Conservation (phyloP, 352 stramenopile species). For the Bremia lactucae region DNA sequence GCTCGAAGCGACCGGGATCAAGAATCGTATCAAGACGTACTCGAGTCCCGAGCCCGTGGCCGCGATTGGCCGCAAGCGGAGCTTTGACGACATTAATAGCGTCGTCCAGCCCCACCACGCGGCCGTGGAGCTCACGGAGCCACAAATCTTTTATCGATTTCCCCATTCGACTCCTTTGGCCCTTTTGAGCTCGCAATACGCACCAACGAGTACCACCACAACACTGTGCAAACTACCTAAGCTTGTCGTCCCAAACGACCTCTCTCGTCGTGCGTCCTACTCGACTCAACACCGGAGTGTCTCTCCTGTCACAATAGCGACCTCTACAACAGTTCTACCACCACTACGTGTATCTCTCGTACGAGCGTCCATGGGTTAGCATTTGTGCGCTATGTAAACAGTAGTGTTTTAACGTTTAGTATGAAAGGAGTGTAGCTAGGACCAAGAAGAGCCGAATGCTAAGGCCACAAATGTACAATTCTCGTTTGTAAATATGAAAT, state of each 20-base stretch:
- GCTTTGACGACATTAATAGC: constrained; percentile 30
- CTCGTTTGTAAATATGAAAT: too few species aligned
- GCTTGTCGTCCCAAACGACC: constrained; percentile 15
- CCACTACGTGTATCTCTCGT: constrained; percentile 33
- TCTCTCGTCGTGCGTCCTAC: constrained; percentile 14
- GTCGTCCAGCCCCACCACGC: constrained; percentile 13
- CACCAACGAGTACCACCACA: constrained; percentile 1
- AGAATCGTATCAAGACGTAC: constrained; percentile 7
- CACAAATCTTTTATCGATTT: constrained; percentile 26
- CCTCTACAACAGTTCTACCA: constrained; percentile 24
- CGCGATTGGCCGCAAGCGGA: constrained; percentile 24
- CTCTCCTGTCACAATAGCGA: constrained; percentile 21
- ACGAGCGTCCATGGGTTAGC: constrained; percentile 30
- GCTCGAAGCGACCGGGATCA: constrained; percentile 9
- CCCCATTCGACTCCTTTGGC: constrained; percentile 9
- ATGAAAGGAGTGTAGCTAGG: constrained; percentile 17
- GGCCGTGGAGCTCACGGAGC: constrained; percentile 21
- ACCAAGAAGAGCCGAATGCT: too few species aligned
- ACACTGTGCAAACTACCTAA: constrained; percentile 26
- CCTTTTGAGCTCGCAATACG: constrained; percentile 10
- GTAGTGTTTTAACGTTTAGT: neutral
- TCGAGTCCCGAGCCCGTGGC: constrained; percentile 6
- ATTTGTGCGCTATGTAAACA: neutral
- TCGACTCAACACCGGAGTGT: constrained; percentile 12
- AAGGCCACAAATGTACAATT: too few species aligned